These are phyloP conservation scores for Blastobotrys arbuscula DNA, from an alignment of 1,139 yeast species.

Conservation along the genomic window DNA sequence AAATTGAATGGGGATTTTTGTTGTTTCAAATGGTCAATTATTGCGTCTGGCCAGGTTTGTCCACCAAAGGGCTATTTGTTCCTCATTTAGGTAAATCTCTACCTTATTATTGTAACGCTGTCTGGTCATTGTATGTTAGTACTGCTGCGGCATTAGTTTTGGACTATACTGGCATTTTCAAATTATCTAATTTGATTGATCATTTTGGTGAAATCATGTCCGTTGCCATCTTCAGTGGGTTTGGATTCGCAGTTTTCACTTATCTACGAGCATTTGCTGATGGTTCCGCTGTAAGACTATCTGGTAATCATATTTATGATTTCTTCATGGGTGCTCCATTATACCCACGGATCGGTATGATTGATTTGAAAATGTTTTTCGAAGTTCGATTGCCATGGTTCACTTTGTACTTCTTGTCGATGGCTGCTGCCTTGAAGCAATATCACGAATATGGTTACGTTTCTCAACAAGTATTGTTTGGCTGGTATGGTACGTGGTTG, in stretches of 20 bases:
- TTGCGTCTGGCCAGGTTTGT: constrained; percentile 85
- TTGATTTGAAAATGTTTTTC: constrained; percentile 93
- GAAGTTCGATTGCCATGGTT: constrained; percentile 98
- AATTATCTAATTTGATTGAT: constrained; percentile 66
- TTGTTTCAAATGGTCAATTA: constrained; percentile 69
- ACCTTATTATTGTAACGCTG: constrained; percentile 91
- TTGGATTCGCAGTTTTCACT: constrained; percentile 60
- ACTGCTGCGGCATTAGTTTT: constrained; percentile 52
- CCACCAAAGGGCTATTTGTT: constrained; percentile 93
- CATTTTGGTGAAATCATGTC: constrained; percentile 90
- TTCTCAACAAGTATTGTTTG: constrained; percentile 66
- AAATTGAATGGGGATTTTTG: constrained; percentile 64
- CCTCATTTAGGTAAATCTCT: constrained; percentile 73
- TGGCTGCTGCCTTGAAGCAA: constrained; percentile 73
- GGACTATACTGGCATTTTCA: constrained; percentile 71
- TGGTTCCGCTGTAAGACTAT: constrained; percentile 68
- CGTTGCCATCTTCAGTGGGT: constrained; percentile 77
- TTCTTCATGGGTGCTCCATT: constrained; percentile 96
- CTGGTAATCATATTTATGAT: constrained; percentile 87
- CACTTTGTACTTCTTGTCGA: constrained; percentile 70
- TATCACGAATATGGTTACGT: constrained; percentile 74
- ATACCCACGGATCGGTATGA: constrained; percentile 88
- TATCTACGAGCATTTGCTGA: constrained; percentile 49
- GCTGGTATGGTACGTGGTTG: constrained; percentile 82
- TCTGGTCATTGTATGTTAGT: constrained; percentile 72